A percentile compares a stretch with the other conserved stretches of the same genome.
Conservation (phyloP, 129 eudicot genomes). For the Arctium lappa region DNA sequence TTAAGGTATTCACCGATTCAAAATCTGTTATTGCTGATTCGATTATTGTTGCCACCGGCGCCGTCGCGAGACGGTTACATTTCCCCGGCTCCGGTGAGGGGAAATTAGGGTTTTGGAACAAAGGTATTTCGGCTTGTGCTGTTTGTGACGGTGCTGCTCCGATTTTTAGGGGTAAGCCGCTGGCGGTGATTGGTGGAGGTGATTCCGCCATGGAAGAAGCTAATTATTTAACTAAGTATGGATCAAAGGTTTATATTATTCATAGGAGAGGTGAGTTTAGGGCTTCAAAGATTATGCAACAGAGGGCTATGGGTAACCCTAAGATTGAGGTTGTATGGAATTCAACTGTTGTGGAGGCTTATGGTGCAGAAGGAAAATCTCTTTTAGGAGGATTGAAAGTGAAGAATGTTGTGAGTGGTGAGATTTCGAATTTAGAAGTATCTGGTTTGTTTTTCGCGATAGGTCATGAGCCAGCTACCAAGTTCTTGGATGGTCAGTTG, state of each 20-base stretch:
- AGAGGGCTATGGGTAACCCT: conserved; percentile 60
- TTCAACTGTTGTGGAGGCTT: conserved; percentile 74
- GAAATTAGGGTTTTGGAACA: conserved; percentile 68
- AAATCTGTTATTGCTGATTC: conserved; percentile 65
- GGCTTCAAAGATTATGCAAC: conserved; percentile 94
- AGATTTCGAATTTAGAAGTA: conserved; percentile 61
- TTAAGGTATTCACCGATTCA: conserved; percentile 47
- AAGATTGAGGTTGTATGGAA: conserved; percentile 93
- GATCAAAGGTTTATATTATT: conserved; percentile 83
- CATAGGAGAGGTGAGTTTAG: conserved; percentile 79
- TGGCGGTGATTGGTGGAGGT: conserved; percentile 95
- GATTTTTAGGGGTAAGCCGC: conserved; percentile 58
- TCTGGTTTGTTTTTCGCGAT: conserved; percentile 91
- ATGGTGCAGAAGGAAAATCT: conserved; percentile 61
- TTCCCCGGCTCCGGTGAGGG: conserved; percentile 72
- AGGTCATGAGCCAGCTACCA: conserved; percentile 97
- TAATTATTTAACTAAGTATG: conserved; percentile 71
- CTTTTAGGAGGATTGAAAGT: conserved; percentile 76
- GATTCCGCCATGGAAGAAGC: conserved; percentile 99
- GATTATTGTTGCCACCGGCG: conserved; percentile 81
- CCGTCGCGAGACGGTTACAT: conserved; percentile 61
- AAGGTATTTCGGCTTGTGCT: conserved; percentile 92
- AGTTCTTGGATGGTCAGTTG: conserved; percentile 84
- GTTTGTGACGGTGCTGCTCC: conserved; percentile 98
- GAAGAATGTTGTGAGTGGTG: conserved; percentile 73